Base-by-base conservation (phyloP, 2,329 filamentous ascomycete species). In the Aureobasidium mangrovei region DNA sequence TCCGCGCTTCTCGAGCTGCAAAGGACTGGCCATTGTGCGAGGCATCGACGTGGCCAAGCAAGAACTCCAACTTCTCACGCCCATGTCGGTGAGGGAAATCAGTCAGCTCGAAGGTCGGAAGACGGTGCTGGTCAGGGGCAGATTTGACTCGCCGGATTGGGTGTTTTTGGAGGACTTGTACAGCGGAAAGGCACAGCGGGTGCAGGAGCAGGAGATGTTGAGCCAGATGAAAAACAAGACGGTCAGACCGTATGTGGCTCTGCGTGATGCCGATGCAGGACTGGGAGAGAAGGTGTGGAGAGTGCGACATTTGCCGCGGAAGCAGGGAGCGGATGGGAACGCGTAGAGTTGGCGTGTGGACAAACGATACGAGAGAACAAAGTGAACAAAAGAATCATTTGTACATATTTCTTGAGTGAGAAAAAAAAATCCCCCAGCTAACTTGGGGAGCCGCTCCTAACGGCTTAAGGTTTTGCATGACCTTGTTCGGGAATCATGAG, bases 1-100 rank as follows among this genome's bases (percentile, higher is more conserved):
- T 59, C 85, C 86, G 0, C 68, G 65, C 29, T 72, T 78, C 61
- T 85, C 81, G 0, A 72, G 72, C 26, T 75, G 79, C 10, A 67
- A 88, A 3, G 85, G 85, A 2, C 71, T 87, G 2, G 85, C 79
- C 0, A 73, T 91, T 7, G 68, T 93, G n/a, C 79, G 85, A 1
- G 85, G 82, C 4, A 81, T 91, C 56, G 84, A 91, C 62, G 63
- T 70, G 0, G 64, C 68, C 26, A 73, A 69, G 0, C 71, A 74
- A 3, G 65, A 73, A 4, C 68, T 91, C 3, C 83, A 89, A 56
- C 62, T 91, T 1, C 64, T 90, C 2, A 85, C 84, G 0, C 85
- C 86, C 0, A 72, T 83, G 1, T 59, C 66, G 4, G 62, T 67
- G 29, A 65, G 33, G 4, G 57, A 65, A 8, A 60, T 66, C 12